Base-by-base conservation (phyloP, 2,329 filamentous ascomycete genomes). In the Basipetospora sp. region DNA sequence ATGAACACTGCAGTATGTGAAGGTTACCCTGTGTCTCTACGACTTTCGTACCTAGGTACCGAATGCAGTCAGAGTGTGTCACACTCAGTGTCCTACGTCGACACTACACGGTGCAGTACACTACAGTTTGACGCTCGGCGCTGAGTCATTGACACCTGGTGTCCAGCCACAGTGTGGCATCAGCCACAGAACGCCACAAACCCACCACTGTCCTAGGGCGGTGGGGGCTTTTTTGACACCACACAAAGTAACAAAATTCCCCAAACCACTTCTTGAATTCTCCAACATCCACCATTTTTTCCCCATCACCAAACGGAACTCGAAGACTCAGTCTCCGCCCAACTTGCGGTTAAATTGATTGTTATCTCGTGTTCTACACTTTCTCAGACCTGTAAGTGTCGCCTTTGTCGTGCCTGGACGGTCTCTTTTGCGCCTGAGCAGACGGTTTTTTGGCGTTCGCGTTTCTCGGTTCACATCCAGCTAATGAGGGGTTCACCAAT, bases 291-390 rank as follows among this genome's bases (percentile, higher is more conserved):
- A 25, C 11, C 22, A 25, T 11, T 25, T 31, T 36, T 36, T 36
- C 36, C 14, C 8, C 36, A 33, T 33, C 31, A 33, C 53, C 57
- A 53, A 55, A 56, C n/a, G 74, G 82, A 80, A 93, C 85, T 84
- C 74, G 84, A 90, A 85, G 86, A 80, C 74, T 92, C 88, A 94
- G 88, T 96, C 88, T 94, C 88, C 88, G 87, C 81, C 74, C 78
- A 82, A 78, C 63, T 64, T 63, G 83, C 86, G 88, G 88, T 94
- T 94, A 93, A 96, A 93, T 80, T 77, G 88, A 96, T 96, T 96
- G 88, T 86, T 69, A 71, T 80, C 81, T 87, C 82, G 71, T 80
- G 81, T 87, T 86, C 77, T 63, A 52, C 44, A 42, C 45, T 45
- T 42, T 28, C 14, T 20, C 22, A 33, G 6, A 39, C 30, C 36